Evolutionary conservation across 2,329 filamentous ascomycete genomes (phyloP).

Genomic region (Penicillium sp.): DNA sequence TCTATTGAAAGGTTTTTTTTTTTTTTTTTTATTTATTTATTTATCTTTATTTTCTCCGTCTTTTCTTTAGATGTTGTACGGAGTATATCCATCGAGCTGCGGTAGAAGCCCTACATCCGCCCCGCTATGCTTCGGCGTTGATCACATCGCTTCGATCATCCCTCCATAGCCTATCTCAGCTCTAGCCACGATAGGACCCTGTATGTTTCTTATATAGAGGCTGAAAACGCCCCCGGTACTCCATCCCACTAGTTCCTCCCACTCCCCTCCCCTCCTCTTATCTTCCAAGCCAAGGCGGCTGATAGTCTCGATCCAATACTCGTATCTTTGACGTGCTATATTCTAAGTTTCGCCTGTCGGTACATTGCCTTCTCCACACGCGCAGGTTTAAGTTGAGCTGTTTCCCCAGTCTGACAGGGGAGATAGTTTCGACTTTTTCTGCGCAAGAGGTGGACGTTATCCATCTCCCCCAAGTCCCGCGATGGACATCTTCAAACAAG

Average conservation of each 20-base stretch:
- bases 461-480: not conserved
- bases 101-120: too few species aligned
- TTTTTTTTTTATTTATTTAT: too few species aligned
- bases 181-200: too few species aligned
- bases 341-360: not conserved
- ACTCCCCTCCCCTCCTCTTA: not conserved
- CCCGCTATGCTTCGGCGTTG: too few species aligned
- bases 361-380: slow-evolving; percentile 1
- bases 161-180: too few species aligned
- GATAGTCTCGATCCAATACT: not conserved
- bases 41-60: too few species aligned
- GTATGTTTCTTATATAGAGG: not conserved
- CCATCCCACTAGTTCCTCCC: slow-evolving; percentile 1
- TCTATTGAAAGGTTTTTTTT: too few species aligned
- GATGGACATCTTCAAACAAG: not conserved
- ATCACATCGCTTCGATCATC: too few species aligned
- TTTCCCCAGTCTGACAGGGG: not conserved
- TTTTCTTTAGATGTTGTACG: too few species aligned
- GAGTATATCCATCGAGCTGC: too few species aligned
- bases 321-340: not conserved
- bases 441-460: slow-evolving; percentile 4
- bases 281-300: not conserved
- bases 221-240: not conserved
- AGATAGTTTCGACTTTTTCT: slow-evolving; percentile 3
- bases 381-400: slow-evolving; percentile 7